Evolutionary conservation across 2,329 filamentous ascomycete species (phyloP).

Genomic region (Tolypocladium ophioglossoides): DNA sequence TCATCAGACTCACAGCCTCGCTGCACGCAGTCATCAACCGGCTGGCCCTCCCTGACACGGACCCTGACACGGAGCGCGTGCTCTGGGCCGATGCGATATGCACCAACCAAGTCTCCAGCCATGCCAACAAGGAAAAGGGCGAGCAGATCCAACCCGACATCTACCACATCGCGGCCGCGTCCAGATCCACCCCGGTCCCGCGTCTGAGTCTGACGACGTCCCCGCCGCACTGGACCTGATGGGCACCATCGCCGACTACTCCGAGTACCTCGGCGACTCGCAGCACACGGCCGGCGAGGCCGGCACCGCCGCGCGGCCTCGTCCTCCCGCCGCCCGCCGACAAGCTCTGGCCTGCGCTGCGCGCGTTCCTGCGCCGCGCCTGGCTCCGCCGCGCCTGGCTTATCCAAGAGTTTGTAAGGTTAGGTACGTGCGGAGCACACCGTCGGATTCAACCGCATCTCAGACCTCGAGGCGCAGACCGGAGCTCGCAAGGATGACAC

Average conservation of each 20-base stretch:
- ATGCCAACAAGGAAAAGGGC: constrained; percentile 5
- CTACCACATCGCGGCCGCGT: constrained; percentile 4
- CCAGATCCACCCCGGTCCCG: constrained; percentile 4
- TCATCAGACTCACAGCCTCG: constrained; percentile 2
- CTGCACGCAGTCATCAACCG: constrained; percentile 2
- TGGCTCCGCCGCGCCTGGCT: constrained; percentile 8
- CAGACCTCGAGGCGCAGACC: not conserved
- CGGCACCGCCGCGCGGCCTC: constrained; percentile 1
- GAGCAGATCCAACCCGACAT: constrained; percentile 6
- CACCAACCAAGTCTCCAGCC: constrained; percentile 7
- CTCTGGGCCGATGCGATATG: constrained; percentile 9
- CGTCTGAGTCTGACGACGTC: constrained; percentile 1
- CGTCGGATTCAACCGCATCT: not conserved
- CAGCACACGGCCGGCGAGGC: constrained; percentile 3
- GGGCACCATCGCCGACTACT: constrained; percentile 3
- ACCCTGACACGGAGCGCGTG: not conserved
- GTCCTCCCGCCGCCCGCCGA: constrained; percentile 1
- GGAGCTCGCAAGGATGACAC: not conserved
- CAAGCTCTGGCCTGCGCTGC: constrained; percentile 3
- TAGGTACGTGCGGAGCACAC: not conserved
- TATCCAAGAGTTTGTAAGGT: constrained; percentile 7
- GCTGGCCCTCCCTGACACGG: constrained; percentile 1
- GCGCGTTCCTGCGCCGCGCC: constrained; percentile 5
- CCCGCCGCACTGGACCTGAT: constrained; percentile 2
- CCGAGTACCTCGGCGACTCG: constrained; percentile 3